Evolutionary conservation across 2,329 filamentous ascomycete species (phyloP).

Genomic region (Huntiella omanensis): DNA sequence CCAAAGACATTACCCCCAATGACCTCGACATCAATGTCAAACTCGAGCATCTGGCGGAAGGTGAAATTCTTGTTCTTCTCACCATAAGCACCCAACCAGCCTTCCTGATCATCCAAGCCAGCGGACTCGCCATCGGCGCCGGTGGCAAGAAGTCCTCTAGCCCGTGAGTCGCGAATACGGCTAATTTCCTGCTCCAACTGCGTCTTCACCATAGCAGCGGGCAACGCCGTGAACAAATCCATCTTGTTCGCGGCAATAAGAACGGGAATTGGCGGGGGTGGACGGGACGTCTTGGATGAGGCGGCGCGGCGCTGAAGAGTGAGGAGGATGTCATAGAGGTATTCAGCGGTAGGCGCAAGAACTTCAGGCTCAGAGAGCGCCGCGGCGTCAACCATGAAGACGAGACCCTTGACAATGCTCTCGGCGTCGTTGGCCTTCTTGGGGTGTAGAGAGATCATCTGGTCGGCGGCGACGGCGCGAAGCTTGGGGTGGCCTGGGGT

Average conservation of each 20-base stretch:
- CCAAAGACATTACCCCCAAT: constrained; percentile 51
- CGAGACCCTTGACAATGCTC: constrained; percentile 45
- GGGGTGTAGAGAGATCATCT: constrained; percentile 14
- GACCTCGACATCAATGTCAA: constrained; percentile 60
- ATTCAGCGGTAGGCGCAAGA: constrained; percentile 57
- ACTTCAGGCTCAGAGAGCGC: constrained; percentile 38
- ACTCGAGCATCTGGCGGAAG: constrained; percentile 69
- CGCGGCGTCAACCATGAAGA: constrained; percentile 81
- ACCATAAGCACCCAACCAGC: constrained; percentile 68
- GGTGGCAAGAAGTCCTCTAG: constrained; percentile 66
- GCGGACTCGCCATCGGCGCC: constrained; percentile 48
- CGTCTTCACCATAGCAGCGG: constrained; percentile 53
- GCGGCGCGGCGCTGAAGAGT: constrained; percentile 56
- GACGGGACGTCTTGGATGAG: constrained; percentile 25
- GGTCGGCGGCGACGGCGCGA: constrained; percentile 40
- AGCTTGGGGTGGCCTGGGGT: constrained; percentile 94
- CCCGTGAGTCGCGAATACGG: constrained; percentile 55
- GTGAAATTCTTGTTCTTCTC: constrained; percentile 46
- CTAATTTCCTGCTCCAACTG: constrained; percentile 66
- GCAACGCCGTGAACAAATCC: constrained; percentile 84
- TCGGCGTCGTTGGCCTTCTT: constrained; percentile 15
- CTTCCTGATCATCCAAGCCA: constrained; percentile 53
- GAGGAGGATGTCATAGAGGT: constrained; percentile 79
- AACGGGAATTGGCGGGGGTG: constrained; percentile 45
- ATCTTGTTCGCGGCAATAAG: constrained; percentile 87